phyloP scores from a whole-genome alignment of 352 stramenopile species.

The Globisporangium camurandrum region DNA sequence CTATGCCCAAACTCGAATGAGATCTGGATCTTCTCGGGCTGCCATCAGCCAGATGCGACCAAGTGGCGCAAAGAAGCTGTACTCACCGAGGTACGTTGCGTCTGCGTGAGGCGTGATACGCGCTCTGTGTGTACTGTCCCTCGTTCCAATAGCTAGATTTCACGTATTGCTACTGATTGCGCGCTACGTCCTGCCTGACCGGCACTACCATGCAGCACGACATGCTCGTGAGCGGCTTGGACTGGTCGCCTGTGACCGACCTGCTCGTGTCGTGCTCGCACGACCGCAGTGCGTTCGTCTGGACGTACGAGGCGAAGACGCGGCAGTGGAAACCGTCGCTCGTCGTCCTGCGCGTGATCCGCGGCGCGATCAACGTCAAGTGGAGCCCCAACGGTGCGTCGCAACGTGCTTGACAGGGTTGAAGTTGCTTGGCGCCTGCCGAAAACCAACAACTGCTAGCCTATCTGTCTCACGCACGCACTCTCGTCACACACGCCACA shows the following conservation, averaged over 20 bases:
- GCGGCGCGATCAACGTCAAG: slow-evolving; percentile 89
- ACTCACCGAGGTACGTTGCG: slow-evolving; percentile 48
- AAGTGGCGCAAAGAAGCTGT: slow-evolving; percentile 84
- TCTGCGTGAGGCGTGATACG: neutral
- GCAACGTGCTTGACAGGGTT: no score
- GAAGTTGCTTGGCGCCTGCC: neutral
- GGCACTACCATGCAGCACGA: slow-evolving; percentile 62
- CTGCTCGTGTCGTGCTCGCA: slow-evolving; percentile 93
- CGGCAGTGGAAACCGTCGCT: slow-evolving; percentile 89
- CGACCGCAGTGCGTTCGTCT: slow-evolving; percentile 93
- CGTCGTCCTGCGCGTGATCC: slow-evolving; percentile 88
- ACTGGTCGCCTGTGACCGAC: slow-evolving; percentile 91
- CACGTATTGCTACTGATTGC: neutral
- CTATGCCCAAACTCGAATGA: slow-evolving; percentile 91
- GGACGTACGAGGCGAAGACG: slow-evolving; percentile 84
- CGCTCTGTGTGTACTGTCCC: neutral
- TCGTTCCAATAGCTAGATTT: no score
- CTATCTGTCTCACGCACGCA: neutral
- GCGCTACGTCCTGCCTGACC: neutral
- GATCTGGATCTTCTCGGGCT: slow-evolving; percentile 89
- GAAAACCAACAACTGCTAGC: neutral
- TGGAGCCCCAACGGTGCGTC: slow-evolving; percentile 86
- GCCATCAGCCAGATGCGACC: slow-evolving; percentile 57
- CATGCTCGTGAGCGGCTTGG: slow-evolving; percentile 89
- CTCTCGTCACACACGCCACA: slow-evolving; percentile 3